These are phyloP conservation scores for Chalaropsis thielavioides DNA, from an alignment of 2,329 filamentous ascomycete species.

Conservation along the genomic window DNA sequence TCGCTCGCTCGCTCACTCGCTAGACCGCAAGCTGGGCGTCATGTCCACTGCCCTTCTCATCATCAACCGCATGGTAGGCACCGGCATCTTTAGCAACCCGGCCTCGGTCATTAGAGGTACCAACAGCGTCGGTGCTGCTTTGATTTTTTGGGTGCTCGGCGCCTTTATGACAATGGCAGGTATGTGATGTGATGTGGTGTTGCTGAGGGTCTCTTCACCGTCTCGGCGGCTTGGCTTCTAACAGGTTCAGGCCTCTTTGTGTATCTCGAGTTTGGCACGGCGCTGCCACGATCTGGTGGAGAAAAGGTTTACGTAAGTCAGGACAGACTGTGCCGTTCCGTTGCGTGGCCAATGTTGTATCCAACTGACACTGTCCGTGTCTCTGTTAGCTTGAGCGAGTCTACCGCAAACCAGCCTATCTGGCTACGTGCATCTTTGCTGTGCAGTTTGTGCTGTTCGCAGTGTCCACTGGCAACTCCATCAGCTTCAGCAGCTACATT, in stretches of 20 bases:
- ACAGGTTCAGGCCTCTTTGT: slow-evolving; percentile 41
- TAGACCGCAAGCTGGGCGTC: slow-evolving; percentile 15
- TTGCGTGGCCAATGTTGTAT: background rate
- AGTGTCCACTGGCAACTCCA: slow-evolving; percentile 43
- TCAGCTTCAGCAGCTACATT: slow-evolving; percentile 45
- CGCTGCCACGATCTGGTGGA: slow-evolving; percentile 46
- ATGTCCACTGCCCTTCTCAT: slow-evolving; percentile 39
- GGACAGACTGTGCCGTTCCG: background rate
- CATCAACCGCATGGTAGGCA: slow-evolving; percentile 45
- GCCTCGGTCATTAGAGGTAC: slow-evolving; percentile 38
- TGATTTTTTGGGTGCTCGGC: slow-evolving; percentile 21
- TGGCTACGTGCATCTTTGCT: slow-evolving; percentile 45
- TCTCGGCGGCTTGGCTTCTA: background rate
- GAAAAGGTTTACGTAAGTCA: slow-evolving; percentile 44
- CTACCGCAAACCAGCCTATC: slow-evolving; percentile 39
- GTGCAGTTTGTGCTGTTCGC: slow-evolving; percentile 48
- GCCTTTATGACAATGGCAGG: slow-evolving; percentile 12
- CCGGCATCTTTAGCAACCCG: slow-evolving; percentile 43
- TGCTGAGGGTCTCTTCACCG: too few species aligned
- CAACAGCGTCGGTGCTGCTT: slow-evolving; percentile 32
- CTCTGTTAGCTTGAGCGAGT: slow-evolving; percentile 34
- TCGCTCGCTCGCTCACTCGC: background rate
- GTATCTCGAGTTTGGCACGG: slow-evolving; percentile 48
- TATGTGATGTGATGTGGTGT: too few species aligned
- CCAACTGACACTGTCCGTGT: background rate